Evolutionary conservation across 192 early-diverging fungal genomes (phyloP).

Genomic region (Cetraspora pellucida): DNA sequence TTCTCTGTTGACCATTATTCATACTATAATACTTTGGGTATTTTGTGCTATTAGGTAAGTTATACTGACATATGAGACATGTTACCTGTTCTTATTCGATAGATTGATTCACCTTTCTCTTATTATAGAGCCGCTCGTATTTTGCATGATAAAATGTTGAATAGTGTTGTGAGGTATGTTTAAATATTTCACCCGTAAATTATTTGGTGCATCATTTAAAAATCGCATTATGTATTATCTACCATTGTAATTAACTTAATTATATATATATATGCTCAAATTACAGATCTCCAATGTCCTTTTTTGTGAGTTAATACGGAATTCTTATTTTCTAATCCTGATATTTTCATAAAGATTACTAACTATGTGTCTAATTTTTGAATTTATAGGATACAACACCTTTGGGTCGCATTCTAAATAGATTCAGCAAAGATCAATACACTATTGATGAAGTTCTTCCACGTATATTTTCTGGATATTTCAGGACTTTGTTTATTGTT

Average conservation of each 20-base stretch:
- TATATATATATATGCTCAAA: not conserved
- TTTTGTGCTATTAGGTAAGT: slow-evolving; percentile 72
- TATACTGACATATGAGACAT: not conserved
- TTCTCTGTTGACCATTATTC: slow-evolving; percentile 64
- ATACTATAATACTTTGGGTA: slow-evolving; percentile 76
- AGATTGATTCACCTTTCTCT: not conserved
- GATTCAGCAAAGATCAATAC: slow-evolving; percentile 63
- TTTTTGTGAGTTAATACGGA: slow-evolving; percentile 49
- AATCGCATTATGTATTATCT: not conserved
- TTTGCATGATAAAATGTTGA: slow-evolving; percentile 77
- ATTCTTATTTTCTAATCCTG: not conserved
- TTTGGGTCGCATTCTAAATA: slow-evolving; percentile 75
- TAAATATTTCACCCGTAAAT: not conserved
- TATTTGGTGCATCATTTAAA: not conserved
- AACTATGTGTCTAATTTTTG: not conserved
- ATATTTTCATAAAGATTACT: not conserved
- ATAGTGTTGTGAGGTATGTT: slow-evolving; percentile 62
- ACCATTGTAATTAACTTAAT: not conserved
- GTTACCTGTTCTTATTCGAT: not conserved
- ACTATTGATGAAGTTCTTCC: slow-evolving; percentile 66
- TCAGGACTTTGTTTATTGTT: slow-evolving; percentile 50
- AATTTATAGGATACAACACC: slow-evolving; percentile 64
- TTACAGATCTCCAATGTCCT: slow-evolving; percentile 65
- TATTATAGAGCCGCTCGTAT: slow-evolving; percentile 52
- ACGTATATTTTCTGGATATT: slow-evolving; percentile 54